Base-by-base conservation (phyloP, 2,329 filamentous ascomycete species). In the Pseudogymnoascus sp. region DNA sequence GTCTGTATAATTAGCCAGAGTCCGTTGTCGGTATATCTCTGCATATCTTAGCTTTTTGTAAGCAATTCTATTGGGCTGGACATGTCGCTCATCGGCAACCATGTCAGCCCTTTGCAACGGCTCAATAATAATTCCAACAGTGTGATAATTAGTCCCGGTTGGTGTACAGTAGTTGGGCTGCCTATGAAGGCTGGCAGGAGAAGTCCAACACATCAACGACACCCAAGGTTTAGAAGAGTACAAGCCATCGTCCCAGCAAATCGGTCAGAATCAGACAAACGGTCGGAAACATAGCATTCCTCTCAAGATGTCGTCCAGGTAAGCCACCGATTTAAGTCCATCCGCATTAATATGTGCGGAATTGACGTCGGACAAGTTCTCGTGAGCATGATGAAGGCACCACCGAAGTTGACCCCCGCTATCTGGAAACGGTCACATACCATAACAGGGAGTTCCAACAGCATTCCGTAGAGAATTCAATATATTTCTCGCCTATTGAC, bases 401-500 rank as follows among this genome's bases (percentile, higher is more conserved):
- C 59, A 73, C 71, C 64, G 75, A 75, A 62, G 75, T 89, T 68
- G 85, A 88, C 73, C 79, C 81, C 62, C 75, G 76, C 50, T 84
- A 83, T 70, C 77, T 82, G 67, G 81, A 87, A 69, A 86, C 82
- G 4, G 75, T 88, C 64, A 77, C 78, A 14, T 77, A 86, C 67
- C 78, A 86, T 72, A 85, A 84, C 65, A 81, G 89, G 71, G 79
- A 81, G 56, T 91, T 85, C 72, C 88, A 91, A 67, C 80, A 81
- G 70, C 85, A 87, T 75, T 82, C 88, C 18, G 73, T 91, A 62
- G 80, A 85, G 31, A 84, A 87, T 67, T 78, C 78, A 37, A 81
- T 84, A 66, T 89, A 89, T 72, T 87, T 89, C 68, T 83, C 79
- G 53, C 89, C 89, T 7, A 78, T 89, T 63, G 89, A 91, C 71